phyloP scores from a whole-genome alignment of 2,329 filamentous ascomycete species.

The Mycosphaerella sp. region DNA sequence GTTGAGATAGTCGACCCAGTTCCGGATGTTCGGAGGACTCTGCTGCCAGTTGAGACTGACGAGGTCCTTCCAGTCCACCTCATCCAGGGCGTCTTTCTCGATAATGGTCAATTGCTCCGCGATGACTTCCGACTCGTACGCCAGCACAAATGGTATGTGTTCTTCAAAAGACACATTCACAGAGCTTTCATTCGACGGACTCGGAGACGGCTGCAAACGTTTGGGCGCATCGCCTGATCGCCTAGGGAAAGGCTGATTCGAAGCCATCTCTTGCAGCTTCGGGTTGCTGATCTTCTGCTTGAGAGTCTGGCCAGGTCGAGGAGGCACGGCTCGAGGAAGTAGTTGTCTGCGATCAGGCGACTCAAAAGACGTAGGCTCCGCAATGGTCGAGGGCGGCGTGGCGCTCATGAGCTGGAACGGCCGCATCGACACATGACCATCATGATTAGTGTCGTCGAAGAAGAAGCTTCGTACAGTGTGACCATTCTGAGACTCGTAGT shows the following conservation, averaged over 20 bases:
- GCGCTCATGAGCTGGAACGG: constrained; percentile 14
- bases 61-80: constrained; percentile 82
- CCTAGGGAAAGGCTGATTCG: constrained; percentile 21
- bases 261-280: constrained; percentile 16
- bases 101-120: constrained; percentile 81
- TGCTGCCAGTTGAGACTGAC: constrained; percentile 80
- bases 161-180: constrained; percentile 23
- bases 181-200: background rate
- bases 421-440: constrained; percentile 10
- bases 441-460: constrained; percentile 42
- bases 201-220: constrained; percentile 5
- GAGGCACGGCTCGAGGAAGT: constrained; percentile 9
- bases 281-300: constrained; percentile 23
- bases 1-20: constrained; percentile 76
- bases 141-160: constrained; percentile 73
- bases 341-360: constrained; percentile 23
- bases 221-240: constrained; percentile 7
- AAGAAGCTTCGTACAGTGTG: constrained; percentile 42
- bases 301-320: constrained; percentile 16
- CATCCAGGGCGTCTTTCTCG: constrained; percentile 77
- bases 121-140: constrained; percentile 70
- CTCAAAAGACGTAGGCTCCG: constrained; percentile 17
- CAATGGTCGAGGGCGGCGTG: constrained; percentile 38
- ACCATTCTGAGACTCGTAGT: constrained; percentile 40
- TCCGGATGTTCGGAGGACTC: constrained; percentile 34